A percentile compares a stretch with the other conserved stretches of the same genome.
These are phyloP conservation scores for Phytophthora vignae DNA, from an alignment of 352 stramenopile genomes.

Conservation along the genomic window DNA sequence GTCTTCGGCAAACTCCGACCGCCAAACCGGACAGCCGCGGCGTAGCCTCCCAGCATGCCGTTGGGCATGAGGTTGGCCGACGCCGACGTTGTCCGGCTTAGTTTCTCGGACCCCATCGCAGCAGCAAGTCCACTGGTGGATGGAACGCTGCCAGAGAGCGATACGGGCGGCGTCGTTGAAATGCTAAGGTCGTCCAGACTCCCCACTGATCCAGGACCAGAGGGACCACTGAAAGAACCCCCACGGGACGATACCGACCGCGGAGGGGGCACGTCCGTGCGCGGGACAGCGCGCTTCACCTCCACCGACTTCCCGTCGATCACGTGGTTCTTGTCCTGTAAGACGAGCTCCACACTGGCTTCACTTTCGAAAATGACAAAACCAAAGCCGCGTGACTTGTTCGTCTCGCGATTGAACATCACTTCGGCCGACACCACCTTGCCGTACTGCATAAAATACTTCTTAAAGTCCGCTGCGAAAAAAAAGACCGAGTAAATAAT, in stretches of 20 bases:
- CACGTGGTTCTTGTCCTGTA: constrained; percentile 90
- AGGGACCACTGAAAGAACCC: constrained; percentile 82
- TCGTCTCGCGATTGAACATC: constrained; percentile 96
- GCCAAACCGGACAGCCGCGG: constrained; percentile 82
- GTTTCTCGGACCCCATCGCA: constrained; percentile 44
- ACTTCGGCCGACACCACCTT: constrained; percentile 94
- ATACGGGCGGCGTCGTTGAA: constrained; percentile 62
- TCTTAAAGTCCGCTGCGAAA: constrained; percentile 85
- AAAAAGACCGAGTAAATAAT: not conserved
- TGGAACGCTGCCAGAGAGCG: constrained; percentile 63
- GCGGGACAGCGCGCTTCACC: constrained; percentile 87
- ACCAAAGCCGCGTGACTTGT: constrained; percentile 94
- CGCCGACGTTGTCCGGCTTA: constrained; percentile 33
- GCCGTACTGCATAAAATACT: constrained; percentile 94
- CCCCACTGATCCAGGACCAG: constrained; percentile 72
- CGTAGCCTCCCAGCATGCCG: constrained; percentile 75
- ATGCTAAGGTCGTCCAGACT: constrained; percentile 76
- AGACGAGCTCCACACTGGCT: constrained; percentile 84
- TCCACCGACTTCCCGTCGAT: constrained; percentile 94
- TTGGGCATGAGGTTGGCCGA: constrained; percentile 53
- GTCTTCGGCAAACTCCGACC: constrained; percentile 51
- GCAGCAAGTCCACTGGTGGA: constrained; percentile 40
- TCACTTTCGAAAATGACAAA: constrained; percentile 95
- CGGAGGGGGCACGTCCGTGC: constrained; percentile 81
- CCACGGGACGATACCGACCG: constrained; percentile 78